A percentile compares a stretch with the other conserved stretches of the same genome.
Conservation (phyloP, 257 asterid species). For the Lycium barbarum region DNA sequence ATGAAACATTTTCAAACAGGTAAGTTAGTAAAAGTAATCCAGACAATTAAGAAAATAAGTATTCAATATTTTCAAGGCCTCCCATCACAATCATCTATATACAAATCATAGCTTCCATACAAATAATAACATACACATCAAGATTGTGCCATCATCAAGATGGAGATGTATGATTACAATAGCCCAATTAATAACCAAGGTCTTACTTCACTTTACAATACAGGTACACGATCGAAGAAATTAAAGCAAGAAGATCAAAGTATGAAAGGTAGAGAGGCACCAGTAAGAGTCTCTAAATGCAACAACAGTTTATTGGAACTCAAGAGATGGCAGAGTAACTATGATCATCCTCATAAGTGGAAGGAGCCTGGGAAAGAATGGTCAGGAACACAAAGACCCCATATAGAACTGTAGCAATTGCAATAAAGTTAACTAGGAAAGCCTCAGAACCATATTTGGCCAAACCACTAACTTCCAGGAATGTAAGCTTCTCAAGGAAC, state of each 20-base stretch:
- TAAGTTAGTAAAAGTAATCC: background rate
- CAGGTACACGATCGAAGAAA: background rate
- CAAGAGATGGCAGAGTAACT: constrained; percentile 66
- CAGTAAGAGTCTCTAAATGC: background rate
- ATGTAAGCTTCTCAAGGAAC: constrained; percentile 90
- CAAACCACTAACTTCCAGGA: constrained; percentile 72
- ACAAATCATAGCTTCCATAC: background rate
- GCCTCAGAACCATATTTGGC: constrained; percentile 89
- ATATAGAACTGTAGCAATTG: constrained; percentile 72
- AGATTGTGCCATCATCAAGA: constrained; percentile 18
- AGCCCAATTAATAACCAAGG: background rate
- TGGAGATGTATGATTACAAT: background rate
- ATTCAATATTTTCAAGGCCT: background rate
- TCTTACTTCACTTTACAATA: background rate
- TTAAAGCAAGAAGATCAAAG: constrained; percentile 8
- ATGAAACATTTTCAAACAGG: background rate
- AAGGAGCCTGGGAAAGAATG: constrained; percentile 57
- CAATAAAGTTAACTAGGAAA: constrained; percentile 86
- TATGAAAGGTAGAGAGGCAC: background rate
- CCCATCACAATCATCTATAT: constrained; percentile 18
- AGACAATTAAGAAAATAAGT: background rate
- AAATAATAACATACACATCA: background rate
- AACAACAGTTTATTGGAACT: background rate
- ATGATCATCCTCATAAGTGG: constrained; percentile 53
- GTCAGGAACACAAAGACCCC: constrained; percentile 84